Conservation (phyloP, 805 yeast species). For the Wickerhamomyces queroliae region DNA sequence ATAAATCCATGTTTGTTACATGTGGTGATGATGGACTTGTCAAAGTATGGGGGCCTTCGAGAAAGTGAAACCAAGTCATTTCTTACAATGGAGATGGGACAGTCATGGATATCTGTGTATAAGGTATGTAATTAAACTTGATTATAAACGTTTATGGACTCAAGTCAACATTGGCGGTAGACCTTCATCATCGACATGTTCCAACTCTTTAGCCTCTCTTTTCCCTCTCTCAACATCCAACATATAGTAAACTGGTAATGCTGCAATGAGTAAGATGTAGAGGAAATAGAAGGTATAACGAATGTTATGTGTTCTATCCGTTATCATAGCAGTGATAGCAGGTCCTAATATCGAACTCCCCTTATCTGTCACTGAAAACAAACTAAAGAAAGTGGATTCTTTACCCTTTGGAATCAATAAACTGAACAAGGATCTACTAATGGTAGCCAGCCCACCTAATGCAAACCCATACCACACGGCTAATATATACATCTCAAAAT, state of each 20-base stretch:
- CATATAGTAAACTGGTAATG: constrained; percentile 50
- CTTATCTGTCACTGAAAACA: constrained; percentile 74
- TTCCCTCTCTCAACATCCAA: constrained; percentile 62
- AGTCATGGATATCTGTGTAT: too few relatives aligned
- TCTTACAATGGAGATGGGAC: neutral
- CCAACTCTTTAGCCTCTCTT: constrained; percentile 41
- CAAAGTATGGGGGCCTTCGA: constrained; percentile 54
- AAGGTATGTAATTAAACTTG: too few relatives aligned
- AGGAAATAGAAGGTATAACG: constrained; percentile 67
- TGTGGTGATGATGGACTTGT: constrained; percentile 79
- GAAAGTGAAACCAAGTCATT: too few relatives aligned
- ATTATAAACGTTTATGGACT: too few relatives aligned
- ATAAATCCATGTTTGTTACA: constrained; percentile 58
- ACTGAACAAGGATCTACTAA: constrained; percentile 63
- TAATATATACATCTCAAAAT: constrained; percentile 61
- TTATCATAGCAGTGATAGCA: constrained; percentile 60
- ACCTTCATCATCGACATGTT: constrained; percentile 17
- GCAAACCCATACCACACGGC: constrained; percentile 76
- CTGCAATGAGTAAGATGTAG: constrained; percentile 42
- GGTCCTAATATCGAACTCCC: constrained; percentile 78
- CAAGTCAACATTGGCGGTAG: neutral
- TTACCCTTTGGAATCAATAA: constrained; percentile 68
- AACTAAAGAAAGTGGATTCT: constrained; percentile 70
- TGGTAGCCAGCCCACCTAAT: constrained; percentile 66
- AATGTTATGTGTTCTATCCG: constrained; percentile 69